Conservation (phyloP, 768 basidiomycete genomes). For the Phanerochaete sordida region DNA sequence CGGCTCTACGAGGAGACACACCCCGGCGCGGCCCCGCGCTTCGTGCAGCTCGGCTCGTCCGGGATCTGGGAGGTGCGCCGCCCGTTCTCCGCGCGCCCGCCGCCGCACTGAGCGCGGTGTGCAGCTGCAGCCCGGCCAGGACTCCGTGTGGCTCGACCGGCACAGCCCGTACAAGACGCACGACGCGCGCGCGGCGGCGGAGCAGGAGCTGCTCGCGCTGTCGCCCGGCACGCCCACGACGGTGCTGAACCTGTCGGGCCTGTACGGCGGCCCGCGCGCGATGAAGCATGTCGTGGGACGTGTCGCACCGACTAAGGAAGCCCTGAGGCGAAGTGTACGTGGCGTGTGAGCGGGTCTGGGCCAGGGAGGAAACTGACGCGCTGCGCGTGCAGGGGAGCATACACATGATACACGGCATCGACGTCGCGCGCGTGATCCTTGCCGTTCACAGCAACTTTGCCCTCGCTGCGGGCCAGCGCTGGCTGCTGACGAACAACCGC, state of each 20-base stretch:
- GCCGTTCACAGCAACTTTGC: constrained; percentile 47
- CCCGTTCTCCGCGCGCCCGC: background rate
- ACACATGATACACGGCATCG: constrained; percentile 60
- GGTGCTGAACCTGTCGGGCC: constrained; percentile 58
- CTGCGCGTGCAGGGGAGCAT: constrained; percentile 41
- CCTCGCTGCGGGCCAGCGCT: constrained; percentile 47
- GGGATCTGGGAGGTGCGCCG: constrained; percentile 57
- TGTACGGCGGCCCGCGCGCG: constrained; percentile 57
- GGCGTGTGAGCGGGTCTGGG: background rate
- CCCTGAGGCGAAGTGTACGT: constrained; percentile 46
- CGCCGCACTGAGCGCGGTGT: background rate
- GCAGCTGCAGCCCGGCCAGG: too few relatives aligned
- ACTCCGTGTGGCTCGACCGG: constrained; percentile 45
- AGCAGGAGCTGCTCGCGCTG: constrained; percentile 50
- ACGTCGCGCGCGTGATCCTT: constrained; percentile 56
- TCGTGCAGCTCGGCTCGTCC: constrained; percentile 59
- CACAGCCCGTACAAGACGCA: constrained; percentile 39
- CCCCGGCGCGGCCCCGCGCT: constrained; percentile 28
- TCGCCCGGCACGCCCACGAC: constrained; percentile 37
- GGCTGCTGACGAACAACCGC: constrained; percentile 52
- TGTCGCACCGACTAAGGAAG: constrained; percentile 56
- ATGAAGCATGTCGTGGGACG: constrained; percentile 48
- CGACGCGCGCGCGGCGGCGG: constrained; percentile 47
- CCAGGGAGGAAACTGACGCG: background rate
- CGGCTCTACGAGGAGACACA: constrained; percentile 39